Conservation (phyloP, 1,284 basidiomycete species). For the Serendipita sp. region DNA sequence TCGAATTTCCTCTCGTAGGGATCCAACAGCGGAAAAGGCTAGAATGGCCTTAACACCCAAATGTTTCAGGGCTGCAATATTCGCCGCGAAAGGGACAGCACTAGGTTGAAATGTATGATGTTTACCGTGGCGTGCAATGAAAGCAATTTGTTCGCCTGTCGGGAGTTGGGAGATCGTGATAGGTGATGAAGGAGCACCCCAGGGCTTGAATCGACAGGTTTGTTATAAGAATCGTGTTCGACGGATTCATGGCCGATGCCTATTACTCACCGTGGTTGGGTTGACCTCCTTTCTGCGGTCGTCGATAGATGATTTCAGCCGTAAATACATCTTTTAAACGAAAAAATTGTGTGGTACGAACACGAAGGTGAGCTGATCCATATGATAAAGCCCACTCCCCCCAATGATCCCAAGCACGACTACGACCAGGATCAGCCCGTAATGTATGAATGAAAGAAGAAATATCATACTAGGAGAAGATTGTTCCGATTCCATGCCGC, state of each 20-base stretch:
- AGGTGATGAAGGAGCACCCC: slow-evolving; percentile 85
- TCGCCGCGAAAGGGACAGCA: slow-evolving; percentile 71
- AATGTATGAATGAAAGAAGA: not conserved
- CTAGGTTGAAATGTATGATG: slow-evolving; percentile 66
- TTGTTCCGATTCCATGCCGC: not conserved
- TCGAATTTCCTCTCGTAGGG: slow-evolving; percentile 87
- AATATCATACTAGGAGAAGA: not conserved
- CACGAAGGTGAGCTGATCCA: slow-evolving; percentile 77
- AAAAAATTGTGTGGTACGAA: slow-evolving; percentile 26
- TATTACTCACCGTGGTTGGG: slow-evolving; percentile 46
- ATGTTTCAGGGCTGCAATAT: slow-evolving; percentile 90
- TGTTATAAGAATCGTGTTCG: slow-evolving; percentile 1
- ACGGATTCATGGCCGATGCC: not conserved
- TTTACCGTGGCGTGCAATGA: slow-evolving; percentile 80
- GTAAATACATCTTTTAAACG: not conserved
- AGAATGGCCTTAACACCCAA: slow-evolving; percentile 81
- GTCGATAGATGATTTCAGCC: not conserved
- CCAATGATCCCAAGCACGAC: slow-evolving; percentile 75
- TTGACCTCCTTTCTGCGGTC: slow-evolving; percentile 46
- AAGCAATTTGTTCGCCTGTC: slow-evolving; percentile 69
- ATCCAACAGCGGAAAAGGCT: slow-evolving; percentile 93
- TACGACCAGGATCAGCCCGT: slow-evolving; percentile 18
- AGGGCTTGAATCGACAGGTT: slow-evolving; percentile 46
- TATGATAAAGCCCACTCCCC: slow-evolving; percentile 75
- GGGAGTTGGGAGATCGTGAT: slow-evolving; percentile 78